phyloP scores from a whole-genome alignment of 2,329 filamentous ascomycete genomes.

The Proliferodiscus dingleyae region DNA sequence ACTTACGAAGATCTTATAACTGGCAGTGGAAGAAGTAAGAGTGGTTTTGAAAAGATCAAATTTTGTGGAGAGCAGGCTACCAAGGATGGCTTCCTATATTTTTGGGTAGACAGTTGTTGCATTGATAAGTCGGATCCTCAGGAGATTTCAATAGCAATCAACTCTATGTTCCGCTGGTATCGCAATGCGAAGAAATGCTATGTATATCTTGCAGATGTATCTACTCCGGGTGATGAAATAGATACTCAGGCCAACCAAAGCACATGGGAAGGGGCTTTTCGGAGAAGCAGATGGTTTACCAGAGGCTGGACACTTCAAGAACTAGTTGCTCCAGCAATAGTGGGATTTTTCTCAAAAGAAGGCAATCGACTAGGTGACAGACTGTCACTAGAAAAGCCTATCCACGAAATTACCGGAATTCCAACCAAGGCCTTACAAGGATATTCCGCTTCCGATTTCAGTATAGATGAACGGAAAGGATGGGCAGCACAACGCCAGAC shows the following conservation, averaged over 20 bases:
- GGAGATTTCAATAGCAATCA: constrained; percentile 17
- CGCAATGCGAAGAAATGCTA: constrained; percentile 18
- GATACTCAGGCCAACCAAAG: constrained; percentile 2
- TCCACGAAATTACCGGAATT: constrained; percentile 16
- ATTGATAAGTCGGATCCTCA: not conserved
- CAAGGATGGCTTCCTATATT: not conserved
- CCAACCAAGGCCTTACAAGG: constrained; percentile 9
- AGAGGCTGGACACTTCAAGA: constrained; percentile 23
- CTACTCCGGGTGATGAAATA: not conserved
- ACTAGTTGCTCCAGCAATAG: constrained; percentile 14
- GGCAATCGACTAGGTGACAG: constrained; percentile 12
- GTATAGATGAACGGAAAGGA: constrained; percentile 28
- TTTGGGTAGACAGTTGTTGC: constrained; percentile 1
- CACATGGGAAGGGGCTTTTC: constrained; percentile 16
- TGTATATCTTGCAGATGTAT: constrained; percentile 13
- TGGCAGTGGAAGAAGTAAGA: not conserved
- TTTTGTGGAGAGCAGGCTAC: constrained; percentile 6
- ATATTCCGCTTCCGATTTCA: constrained; percentile 6
- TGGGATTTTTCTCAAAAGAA: constrained; percentile 17
- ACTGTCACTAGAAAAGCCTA: constrained; percentile 7
- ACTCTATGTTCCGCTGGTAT: constrained; percentile 26
- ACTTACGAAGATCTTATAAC: not conserved
- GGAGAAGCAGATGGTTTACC: constrained; percentile 20
- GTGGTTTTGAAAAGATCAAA: constrained; percentile 3
- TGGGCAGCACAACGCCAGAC: constrained; percentile 36